Base-by-base conservation (phyloP, 768 basidiomycete species). In the Boletus eberwhitei region DNA sequence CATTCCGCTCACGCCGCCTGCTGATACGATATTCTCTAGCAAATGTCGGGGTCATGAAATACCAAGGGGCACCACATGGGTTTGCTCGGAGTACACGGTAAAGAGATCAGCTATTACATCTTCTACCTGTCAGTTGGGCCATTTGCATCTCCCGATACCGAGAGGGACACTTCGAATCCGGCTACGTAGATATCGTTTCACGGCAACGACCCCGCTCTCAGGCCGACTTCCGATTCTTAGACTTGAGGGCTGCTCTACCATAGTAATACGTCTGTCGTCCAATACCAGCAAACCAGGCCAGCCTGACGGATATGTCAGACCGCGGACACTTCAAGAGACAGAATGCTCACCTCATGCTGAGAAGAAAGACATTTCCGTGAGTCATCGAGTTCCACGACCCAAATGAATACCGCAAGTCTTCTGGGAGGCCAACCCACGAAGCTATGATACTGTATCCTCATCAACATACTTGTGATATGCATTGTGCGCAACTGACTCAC, bases 341-440 rank as follows among this genome's bases (percentile, higher is more conserved):
- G 19, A 12, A 47, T 13, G 2, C 53, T 57, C 64, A 87, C 87
- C 88, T 79, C 59, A 77, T 76, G 38, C 74, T 45, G 50, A 86
- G 76, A 36, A 91, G 74, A 24, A 84, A 70, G 31, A 84, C 48
- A 62, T 90, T 92, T 34, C 88, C 89, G 59, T 90, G 88, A 0
- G 83, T 87, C 76, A 81, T 85, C 26, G 76, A 64, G 67, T 90
- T 90, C 90, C 88, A 92, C 14, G 64, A 61, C 8, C 65, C 66
- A 35, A 80, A 73, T 26, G 74, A 71, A 54, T 76, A 84, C 45
- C 76, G 77, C 57, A 88, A 67, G 26, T 79, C 73, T 34, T 69
- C 59, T 1, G 90, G 90, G 29, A 90, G 77, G 8, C 79, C 79
- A 37, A 81, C 50, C 61, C 83, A 78, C 16, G 84, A 82, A 32